Conservation (phyloP, 2,329 filamentous ascomycete species). For the Niveomyces coronatus region DNA sequence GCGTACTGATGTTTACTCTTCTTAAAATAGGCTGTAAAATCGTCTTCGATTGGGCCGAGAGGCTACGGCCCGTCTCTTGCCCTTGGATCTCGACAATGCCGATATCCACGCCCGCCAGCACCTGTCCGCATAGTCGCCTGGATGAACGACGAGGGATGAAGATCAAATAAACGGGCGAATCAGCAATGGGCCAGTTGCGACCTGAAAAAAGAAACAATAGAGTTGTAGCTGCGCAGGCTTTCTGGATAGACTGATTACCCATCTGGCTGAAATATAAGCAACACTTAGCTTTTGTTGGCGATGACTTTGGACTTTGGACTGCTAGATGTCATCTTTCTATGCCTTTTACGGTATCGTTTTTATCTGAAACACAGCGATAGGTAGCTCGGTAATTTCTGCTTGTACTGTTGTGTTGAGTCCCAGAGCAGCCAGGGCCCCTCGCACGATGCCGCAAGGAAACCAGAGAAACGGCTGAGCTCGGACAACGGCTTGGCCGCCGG, state of each 20-base stretch:
- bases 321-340: slow-evolving; percentile 25
- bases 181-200: neutral
- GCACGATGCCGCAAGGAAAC: slow-evolving; percentile 88
- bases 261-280: too few species aligned
- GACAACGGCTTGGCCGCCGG: slow-evolving; percentile 59
- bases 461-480: slow-evolving; percentile 85
- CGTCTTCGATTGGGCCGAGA: slow-evolving; percentile 1
- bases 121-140: too few species aligned
- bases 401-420: slow-evolving; percentile 87
- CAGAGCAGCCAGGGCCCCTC: slow-evolving; percentile 84
- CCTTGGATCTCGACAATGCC: too few species aligned
- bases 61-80: too few species aligned
- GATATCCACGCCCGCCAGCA: too few species aligned
- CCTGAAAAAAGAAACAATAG: neutral
- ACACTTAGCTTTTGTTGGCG: too few species aligned
- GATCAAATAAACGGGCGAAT: slow-evolving; percentile 1
- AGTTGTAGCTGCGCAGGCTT: neutral
- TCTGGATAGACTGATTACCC: neutral
- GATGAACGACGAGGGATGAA: too few species aligned
- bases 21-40: slow-evolving; percentile 8
- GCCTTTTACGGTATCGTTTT: slow-evolving; percentile 65
- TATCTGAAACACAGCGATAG: slow-evolving; percentile 89
- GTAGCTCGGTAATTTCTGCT: slow-evolving; percentile 79
- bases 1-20: slow-evolving; percentile 24
- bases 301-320: too few species aligned